Conservation (phyloP, 176 grass and related monocot genomes). For the Thinopyrum elongatum region DNA sequence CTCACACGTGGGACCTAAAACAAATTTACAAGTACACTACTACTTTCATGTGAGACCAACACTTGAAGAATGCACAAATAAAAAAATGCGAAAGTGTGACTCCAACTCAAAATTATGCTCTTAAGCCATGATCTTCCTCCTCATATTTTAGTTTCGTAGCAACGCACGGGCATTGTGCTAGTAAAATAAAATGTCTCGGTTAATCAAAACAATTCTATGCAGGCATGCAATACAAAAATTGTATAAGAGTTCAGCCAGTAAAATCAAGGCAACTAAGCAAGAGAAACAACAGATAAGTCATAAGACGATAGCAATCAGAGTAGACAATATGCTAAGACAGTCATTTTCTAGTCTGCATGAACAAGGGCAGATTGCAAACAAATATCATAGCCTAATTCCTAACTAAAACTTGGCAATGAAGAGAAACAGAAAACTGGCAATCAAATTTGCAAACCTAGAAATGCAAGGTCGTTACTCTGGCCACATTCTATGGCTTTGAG, state of each 20-base stretch:
- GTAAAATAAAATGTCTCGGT: background rate
- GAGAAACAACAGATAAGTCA: background rate
- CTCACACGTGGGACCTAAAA: no score
- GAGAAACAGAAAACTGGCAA: background rate
- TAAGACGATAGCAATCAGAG: background rate
- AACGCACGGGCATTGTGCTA: no score
- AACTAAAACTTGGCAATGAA: background rate
- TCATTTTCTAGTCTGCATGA: background rate
- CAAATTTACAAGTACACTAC: no score
- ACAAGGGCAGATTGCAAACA: background rate
- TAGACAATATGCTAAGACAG: background rate
- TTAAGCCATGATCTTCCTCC: no score
- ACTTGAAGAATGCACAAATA: no score
- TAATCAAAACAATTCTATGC: background rate
- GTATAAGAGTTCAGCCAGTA: background rate
- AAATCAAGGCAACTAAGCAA: background rate
- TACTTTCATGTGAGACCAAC: no score
- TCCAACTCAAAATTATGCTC: no score
- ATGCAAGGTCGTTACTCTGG: background rate
- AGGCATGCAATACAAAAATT: background rate
- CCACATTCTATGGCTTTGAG: background rate
- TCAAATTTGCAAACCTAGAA: background rate
- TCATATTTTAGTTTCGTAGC: no score
- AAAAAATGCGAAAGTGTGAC: no score
- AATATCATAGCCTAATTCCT: background rate